Conservation (phyloP, 2,329 filamentous ascomycete species). For the Pseudogymnoascus sp. region DNA sequence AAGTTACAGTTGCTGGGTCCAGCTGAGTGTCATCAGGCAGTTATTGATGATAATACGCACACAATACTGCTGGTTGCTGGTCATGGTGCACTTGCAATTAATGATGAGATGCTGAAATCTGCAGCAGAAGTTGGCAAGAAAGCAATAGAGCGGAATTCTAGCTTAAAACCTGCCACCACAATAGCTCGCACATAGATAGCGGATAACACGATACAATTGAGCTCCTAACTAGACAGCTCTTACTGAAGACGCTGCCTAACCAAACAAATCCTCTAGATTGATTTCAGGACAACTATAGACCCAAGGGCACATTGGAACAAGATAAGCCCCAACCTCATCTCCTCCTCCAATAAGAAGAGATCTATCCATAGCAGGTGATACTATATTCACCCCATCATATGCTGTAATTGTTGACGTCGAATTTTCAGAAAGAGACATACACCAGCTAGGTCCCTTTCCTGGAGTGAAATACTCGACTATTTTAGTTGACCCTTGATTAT, state of each 20-base stretch:
- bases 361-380: background rate
- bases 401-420: background rate
- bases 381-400: background rate
- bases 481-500: background rate
- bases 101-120: background rate
- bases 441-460: background rate
- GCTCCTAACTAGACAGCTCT: too few relatives aligned
- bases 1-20: background rate
- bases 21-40: background rate
- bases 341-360: background rate
- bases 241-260: background rate
- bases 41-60: background rate
- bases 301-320: background rate
- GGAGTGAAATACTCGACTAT: background rate
- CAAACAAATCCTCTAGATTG: background rate
- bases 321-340: background rate
- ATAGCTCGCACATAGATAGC: too few relatives aligned
- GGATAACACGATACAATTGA: too few relatives aligned
- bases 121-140: background rate
- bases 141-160: background rate
- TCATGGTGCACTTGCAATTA: background rate
- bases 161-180: background rate
- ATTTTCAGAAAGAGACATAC: background rate
- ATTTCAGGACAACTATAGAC: background rate
- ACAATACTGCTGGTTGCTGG: background rate